phyloP scores from a whole-genome alignment of 176 grass and related monocot species.

The Aegilops longissima region DNA sequence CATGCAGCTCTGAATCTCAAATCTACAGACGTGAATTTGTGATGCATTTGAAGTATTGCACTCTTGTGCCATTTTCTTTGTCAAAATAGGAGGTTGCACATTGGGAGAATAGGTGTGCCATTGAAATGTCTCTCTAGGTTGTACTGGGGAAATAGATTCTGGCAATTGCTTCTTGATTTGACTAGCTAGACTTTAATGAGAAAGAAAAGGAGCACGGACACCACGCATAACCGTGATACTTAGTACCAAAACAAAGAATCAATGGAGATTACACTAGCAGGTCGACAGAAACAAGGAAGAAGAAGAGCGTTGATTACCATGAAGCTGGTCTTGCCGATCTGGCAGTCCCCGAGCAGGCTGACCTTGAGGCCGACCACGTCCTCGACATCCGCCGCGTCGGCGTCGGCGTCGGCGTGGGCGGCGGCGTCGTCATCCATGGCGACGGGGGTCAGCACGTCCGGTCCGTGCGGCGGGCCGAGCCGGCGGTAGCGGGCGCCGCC shows the following conservation, averaged over 20 bases:
- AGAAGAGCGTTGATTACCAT: slow-evolving; percentile 62
- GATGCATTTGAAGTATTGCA: background rate
- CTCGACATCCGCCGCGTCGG: slow-evolving; percentile 1
- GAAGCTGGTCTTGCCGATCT: slow-evolving; percentile 96
- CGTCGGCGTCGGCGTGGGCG: background rate
- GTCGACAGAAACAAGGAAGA: slow-evolving; percentile 3
- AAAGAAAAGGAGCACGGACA: background rate
- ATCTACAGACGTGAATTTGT: background rate
- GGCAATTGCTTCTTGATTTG: background rate
- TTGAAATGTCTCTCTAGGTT: background rate
- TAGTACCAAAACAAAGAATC: slow-evolving; percentile 4
- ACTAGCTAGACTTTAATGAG: background rate
- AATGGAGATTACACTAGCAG: slow-evolving; percentile 7
- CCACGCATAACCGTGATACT: background rate
- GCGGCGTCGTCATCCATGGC: background rate
- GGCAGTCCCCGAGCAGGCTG: slow-evolving; percentile 91
- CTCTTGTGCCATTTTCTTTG: too few relatives aligned
- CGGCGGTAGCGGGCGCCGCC: slow-evolving; percentile 43
- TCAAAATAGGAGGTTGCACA: too few relatives aligned
- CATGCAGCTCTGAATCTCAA: background rate
- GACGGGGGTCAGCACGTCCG: slow-evolving; percentile 24
- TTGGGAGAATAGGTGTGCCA: too few relatives aligned
- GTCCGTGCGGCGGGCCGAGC: slow-evolving; percentile 27
- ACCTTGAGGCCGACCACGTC: slow-evolving; percentile 85
- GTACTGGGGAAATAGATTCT: background rate